A percentile compares a stretch with the other conserved stretches of the same genome.
These are phyloP conservation scores for Sporothrix sp. DNA, from an alignment of 2,329 filamentous ascomycete species.

Conservation along the genomic window DNA sequence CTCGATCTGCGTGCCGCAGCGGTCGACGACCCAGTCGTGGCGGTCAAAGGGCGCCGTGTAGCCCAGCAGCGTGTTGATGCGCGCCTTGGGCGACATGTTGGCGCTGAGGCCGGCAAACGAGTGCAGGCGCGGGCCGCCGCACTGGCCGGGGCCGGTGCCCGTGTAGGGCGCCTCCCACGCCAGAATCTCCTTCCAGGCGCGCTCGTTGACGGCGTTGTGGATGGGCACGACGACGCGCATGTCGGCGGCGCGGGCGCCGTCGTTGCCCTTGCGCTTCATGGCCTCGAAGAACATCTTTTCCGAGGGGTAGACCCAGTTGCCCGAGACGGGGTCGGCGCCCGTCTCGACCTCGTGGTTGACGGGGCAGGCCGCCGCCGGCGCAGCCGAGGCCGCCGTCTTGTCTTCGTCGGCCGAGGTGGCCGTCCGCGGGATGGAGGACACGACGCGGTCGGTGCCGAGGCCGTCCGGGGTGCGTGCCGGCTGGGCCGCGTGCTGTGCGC, in stretches of 20 bases:
- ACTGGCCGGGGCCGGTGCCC: conserved; percentile 44
- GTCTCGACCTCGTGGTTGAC: conserved; percentile 70
- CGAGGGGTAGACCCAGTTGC: conserved; percentile 96
- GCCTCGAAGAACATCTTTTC: conserved; percentile 98
- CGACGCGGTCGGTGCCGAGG: conserved; percentile 58
- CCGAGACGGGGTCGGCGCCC: conserved; percentile 55
- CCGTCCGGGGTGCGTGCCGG: conserved; percentile 12
- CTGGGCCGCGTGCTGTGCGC: neutral
- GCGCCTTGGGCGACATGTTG: conserved; percentile 68
- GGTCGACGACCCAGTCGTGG: conserved; percentile 94
- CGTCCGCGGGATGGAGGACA: conserved; percentile 66
- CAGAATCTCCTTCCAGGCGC: conserved; percentile 87
- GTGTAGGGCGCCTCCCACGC: conserved; percentile 70
- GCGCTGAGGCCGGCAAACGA: conserved; percentile 68
- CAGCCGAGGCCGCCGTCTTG: conserved; percentile 24
- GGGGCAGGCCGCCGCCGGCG: conserved; percentile 23
- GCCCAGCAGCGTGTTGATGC: conserved; percentile 74
- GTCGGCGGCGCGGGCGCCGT: conserved; percentile 57
- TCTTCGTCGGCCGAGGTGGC: conserved; percentile 24
- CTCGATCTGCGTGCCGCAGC: conserved; percentile 75
- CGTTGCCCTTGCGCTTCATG: conserved; percentile 82
- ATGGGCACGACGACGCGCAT: conserved; percentile 93
- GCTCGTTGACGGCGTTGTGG: conserved; percentile 97
- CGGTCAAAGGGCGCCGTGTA: conserved; percentile 88
- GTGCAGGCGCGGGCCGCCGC: conserved; percentile 67